Evolutionary conservation across 1,284 basidiomycete genomes (phyloP), one percentile per base, ranked within the genome.

Genomic region (Trichosporon sp.): DNA sequence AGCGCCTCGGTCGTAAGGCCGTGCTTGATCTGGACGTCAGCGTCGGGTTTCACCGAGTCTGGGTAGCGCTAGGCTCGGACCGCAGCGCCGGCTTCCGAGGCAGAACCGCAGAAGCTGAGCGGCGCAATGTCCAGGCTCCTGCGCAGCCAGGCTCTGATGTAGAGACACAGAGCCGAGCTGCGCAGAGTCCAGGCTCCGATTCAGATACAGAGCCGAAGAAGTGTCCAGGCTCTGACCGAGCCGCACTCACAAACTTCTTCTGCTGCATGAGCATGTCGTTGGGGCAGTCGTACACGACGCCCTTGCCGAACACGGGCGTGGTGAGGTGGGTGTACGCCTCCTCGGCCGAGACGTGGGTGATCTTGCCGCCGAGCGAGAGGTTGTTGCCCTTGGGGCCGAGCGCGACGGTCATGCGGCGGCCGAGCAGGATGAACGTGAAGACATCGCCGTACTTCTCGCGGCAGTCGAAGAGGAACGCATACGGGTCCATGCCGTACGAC

Each of bases 211-310:
- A 34, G 34, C 34, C 5, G 34, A 34, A 6, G n/a, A n/a, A n/a
- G n/a, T n/a, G n/a, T 42, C 38, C 5, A 42, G 32, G 4, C 5
- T 32, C 32, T 4, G 32, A 9, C 32, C 32, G 6, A 42, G 38
- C 23, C 29, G 29, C 21, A 76, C 80, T 84, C 73, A 86, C 85
- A 75, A 99, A 98, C 83, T 92, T 92, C 87, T 99, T 99, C 84
- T 99, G 97, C 81, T 99, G 95, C 96, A 99, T 99, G 81, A 99
- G 90, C 65, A 93, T 86, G 68, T 95, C 91, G 82, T 99, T 99
- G 34, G 97, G 96, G 68, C 94, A 90, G 79, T 98, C 96, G 83
- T 99, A 99, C 4, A 98, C 96, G 62, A 99, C 97, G 66, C 94
- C 95, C 80, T 95, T 95, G 67, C 97, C 97, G 77, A 99, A 99